Percentiles rank a stretch among this genome's conserved stretches.
These are phyloP conservation scores for Aspergillus sclerotialis DNA, from an alignment of 2,329 filamentous ascomycete species.

Conservation along the genomic window DNA sequence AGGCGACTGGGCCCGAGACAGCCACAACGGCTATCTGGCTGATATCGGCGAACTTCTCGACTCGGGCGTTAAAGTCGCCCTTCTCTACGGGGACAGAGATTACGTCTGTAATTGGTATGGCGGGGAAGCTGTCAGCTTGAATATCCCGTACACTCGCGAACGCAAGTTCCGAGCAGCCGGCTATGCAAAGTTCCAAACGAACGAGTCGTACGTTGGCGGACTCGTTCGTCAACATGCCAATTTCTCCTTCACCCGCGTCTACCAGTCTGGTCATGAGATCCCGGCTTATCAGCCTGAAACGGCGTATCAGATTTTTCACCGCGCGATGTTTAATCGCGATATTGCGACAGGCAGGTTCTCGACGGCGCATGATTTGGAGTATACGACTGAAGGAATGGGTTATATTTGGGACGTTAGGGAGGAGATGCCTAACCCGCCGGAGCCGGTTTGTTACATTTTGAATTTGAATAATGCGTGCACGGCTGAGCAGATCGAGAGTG, in stretches of 20 bases:
- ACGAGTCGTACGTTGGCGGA: slow-evolving; percentile 38
- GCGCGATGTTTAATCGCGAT: slow-evolving; percentile 45
- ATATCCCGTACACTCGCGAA: slow-evolving; percentile 40
- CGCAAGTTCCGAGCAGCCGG: slow-evolving; percentile 44
- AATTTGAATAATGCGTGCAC: slow-evolving; percentile 35
- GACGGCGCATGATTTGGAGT: slow-evolving; percentile 26
- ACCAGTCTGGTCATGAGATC: slow-evolving; percentile 43
- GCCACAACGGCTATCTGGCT: slow-evolving; percentile 32
- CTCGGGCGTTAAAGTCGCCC: slow-evolving; percentile 49
- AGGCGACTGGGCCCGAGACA: slow-evolving; percentile 44
- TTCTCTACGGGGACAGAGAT: slow-evolving; percentile 55
- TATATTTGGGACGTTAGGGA: slow-evolving; percentile 42
- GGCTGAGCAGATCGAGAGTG: slow-evolving; percentile 34
- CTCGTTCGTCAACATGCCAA: slow-evolving; percentile 42
- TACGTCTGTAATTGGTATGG: slow-evolving; percentile 54
- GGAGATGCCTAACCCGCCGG: slow-evolving; percentile 32
- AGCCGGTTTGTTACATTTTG: slow-evolving; percentile 41
- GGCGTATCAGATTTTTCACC: slow-evolving; percentile 48
- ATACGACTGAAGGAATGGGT: slow-evolving; percentile 33
- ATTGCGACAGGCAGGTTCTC: slow-evolving; percentile 48
- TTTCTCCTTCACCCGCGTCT: slow-evolving; percentile 44
- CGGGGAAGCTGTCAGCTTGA: slow-evolving; percentile 46
- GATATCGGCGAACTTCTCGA: slow-evolving; percentile 47
- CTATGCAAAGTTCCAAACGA: slow-evolving; percentile 40
- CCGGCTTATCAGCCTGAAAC: slow-evolving; percentile 51